Evolutionary conservation across 345 rosid species (phyloP).

Genomic region (Balakata baccata): DNA sequence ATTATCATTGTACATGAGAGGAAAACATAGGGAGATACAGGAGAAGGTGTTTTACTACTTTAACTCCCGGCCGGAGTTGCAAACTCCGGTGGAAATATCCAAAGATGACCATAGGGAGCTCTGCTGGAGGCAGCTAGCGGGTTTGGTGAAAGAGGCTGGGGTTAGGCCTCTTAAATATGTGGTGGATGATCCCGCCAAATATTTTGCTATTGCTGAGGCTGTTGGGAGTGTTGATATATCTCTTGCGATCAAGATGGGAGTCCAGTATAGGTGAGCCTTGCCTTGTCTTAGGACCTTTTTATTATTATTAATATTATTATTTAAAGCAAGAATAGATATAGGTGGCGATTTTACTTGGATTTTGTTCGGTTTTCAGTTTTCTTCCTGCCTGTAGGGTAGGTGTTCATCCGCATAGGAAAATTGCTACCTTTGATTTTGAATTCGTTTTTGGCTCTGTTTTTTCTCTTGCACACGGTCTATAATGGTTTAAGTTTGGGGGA

Average conservation of each 20-base stretch:
- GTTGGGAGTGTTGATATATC: slow-evolving; percentile 88
- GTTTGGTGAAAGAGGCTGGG: slow-evolving; percentile 72
- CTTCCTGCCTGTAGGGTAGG: background rate
- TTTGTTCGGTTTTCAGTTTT: background rate
- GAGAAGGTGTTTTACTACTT: slow-evolving; percentile 61
- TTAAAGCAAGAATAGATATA: background rate
- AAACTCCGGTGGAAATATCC: slow-evolving; percentile 84
- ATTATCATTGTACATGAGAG: slow-evolving; percentile 59
- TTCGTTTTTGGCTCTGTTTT: no score
- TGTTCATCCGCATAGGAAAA: background rate
- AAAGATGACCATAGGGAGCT: slow-evolving; percentile 77
- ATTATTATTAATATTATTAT: no score
- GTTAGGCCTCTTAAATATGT: slow-evolving; percentile 64
- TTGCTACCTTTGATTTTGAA: background rate
- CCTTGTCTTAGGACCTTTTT: background rate
- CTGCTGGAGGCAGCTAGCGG: slow-evolving; percentile 79
- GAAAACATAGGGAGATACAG: slow-evolving; percentile 74
- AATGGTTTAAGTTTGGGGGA: no score
- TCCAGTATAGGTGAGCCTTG: slow-evolving; percentile 72
- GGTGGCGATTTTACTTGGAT: background rate
- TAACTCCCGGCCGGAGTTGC: slow-evolving; percentile 71
- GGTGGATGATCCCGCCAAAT: slow-evolving; percentile 72
- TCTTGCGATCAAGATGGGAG: slow-evolving; percentile 90
- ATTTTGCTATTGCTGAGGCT: slow-evolving; percentile 82
- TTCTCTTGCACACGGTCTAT: no score